These are phyloP conservation scores for Zarea fungicola DNA, from an alignment of 2,329 filamentous ascomycete species.

Conservation along the genomic window DNA sequence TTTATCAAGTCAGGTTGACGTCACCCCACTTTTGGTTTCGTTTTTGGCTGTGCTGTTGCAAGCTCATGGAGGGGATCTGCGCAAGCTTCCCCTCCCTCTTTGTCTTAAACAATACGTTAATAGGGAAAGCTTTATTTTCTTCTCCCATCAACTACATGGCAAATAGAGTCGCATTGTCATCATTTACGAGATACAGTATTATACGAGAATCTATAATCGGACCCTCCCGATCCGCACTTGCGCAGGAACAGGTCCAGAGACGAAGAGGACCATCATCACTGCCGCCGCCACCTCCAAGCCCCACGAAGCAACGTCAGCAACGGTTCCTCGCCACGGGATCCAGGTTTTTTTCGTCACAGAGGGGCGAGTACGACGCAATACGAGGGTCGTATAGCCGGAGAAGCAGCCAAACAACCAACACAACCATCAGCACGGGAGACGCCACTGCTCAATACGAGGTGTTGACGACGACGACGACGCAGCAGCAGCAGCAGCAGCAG, in stretches of 20 bases:
- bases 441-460: no score
- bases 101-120: background rate
- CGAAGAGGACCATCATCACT: background rate
- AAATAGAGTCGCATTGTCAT: background rate
- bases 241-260: background rate
- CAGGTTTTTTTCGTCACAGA: background rate
- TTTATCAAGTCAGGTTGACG: constrained; percentile 19
- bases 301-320: constrained; percentile 12
- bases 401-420: background rate
- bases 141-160: background rate
- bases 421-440: no score
- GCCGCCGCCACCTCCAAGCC: no score
- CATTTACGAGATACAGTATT: background rate
- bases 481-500: background rate
- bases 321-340: background rate
- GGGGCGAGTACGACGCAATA: background rate
- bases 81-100: constrained; percentile 1
- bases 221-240: background rate
- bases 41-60: no score
- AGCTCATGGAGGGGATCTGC: constrained; percentile 14
- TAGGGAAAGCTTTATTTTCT: background rate
- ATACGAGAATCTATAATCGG: constrained; percentile 1
- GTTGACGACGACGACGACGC: no score
- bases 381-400: background rate
- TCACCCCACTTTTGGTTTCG: constrained; percentile 25